Conservation (phyloP, 306 rosid species). For the Quercus parvula region DNA sequence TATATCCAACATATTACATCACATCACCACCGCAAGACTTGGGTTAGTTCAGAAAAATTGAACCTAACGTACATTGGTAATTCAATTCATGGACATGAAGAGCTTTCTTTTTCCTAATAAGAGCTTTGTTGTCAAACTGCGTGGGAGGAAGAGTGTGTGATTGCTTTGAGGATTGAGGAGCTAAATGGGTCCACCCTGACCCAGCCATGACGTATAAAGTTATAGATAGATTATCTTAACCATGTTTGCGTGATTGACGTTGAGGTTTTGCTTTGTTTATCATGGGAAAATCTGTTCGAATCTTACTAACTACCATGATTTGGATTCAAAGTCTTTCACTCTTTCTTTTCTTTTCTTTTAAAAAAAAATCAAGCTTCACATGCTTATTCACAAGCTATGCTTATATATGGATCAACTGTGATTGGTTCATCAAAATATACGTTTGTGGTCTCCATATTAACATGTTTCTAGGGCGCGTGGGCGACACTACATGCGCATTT, state of each 20-base stretch:
- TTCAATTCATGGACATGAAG: neutral
- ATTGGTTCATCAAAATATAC: neutral
- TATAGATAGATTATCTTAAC: constrained; percentile 16
- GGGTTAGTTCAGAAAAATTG: constrained; percentile 2
- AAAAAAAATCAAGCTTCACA: constrained; percentile 18
- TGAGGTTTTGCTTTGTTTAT: constrained; percentile 29
- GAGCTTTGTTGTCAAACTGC: constrained; percentile 12
- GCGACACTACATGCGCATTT: no score
- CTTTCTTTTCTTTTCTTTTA: neutral
- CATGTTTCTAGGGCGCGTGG: neutral
- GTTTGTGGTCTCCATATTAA: no score
- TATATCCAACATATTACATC: neutral
- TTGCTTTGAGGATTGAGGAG: constrained; percentile 17
- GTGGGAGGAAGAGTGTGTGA: neutral
- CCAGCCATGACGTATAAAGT: constrained; percentile 9
- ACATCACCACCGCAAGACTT: neutral
- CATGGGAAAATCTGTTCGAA: constrained; percentile 38
- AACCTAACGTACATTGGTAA: constrained; percentile 3
- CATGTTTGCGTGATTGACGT: constrained; percentile 56
- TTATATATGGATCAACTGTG: neutral
- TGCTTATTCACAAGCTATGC: constrained; percentile 7
- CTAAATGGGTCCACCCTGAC: constrained; percentile 30
- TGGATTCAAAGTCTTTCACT: constrained; percentile 28
- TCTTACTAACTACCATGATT: constrained; percentile 42
- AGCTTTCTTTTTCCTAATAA: neutral